Percentiles rank a stretch among this genome's conserved stretches.
These are phyloP conservation scores for Madurella mycetomatis DNA, from an alignment of 2,329 filamentous ascomycete species.

Conservation along the genomic window DNA sequence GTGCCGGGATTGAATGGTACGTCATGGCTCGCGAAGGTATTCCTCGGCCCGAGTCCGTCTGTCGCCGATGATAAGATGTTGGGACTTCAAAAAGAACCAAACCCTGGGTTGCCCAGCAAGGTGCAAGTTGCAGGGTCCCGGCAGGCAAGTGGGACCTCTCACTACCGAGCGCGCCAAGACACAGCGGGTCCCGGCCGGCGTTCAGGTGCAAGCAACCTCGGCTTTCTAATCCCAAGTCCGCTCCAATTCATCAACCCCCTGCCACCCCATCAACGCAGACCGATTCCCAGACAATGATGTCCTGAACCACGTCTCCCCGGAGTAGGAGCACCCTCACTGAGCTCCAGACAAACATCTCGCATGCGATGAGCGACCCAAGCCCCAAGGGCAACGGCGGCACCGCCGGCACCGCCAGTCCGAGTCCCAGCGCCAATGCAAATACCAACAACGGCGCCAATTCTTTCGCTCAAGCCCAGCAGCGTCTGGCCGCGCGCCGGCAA, in stretches of 20 bases:
- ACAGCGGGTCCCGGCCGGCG: not conserved
- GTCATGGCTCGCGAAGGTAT: too few relatives aligned
- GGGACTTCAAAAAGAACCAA: too few relatives aligned
- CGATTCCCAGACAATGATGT: slow-evolving; percentile 2
- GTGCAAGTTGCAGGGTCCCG: not conserved
- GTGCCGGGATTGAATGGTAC: too few relatives aligned
- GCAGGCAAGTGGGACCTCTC: slow-evolving; percentile 4
- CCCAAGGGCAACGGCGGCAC: slow-evolving; percentile 1
- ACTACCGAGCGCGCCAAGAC: not conserved
- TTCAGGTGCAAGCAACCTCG: slow-evolving; percentile 21
- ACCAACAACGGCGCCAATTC: slow-evolving; percentile 29
- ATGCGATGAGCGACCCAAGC: slow-evolving; percentile 16
- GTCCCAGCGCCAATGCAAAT: not conserved
- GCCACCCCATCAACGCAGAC: not conserved
- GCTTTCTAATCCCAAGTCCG: slow-evolving; percentile 9
- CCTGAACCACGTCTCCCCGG: not conserved
- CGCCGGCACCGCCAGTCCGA: not conserved
- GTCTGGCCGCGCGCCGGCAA: slow-evolving; percentile 74
- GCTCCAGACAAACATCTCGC: not conserved
- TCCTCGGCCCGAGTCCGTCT: too few relatives aligned
- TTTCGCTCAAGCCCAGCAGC: slow-evolving; percentile 86
- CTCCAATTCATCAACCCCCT: slow-evolving; percentile 2
- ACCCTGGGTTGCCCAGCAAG: not conserved
- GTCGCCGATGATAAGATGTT: too few relatives aligned
- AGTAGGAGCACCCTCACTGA: not conserved